Percentiles rank a stretch among this genome's conserved stretches.
phyloP scores from a whole-genome alignment of 208 protist species.

The Crithidia expoeki region DNA sequence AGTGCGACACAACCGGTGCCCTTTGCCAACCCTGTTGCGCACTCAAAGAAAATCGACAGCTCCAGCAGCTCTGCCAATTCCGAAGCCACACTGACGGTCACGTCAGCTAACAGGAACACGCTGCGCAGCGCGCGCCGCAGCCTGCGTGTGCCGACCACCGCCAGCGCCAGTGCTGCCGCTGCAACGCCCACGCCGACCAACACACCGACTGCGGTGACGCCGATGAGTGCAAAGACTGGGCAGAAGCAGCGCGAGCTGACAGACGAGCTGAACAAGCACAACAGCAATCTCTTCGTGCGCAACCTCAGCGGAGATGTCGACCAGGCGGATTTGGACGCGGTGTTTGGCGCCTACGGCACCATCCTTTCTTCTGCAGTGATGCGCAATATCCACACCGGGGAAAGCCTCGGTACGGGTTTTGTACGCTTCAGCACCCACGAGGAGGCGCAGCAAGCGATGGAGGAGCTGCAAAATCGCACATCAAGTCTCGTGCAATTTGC shows the following conservation, averaged over 20 bases:
- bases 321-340: slow-evolving; percentile 40
- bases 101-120: background rate
- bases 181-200: too few relatives aligned
- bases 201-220: too few relatives aligned
- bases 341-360: slow-evolving; percentile 51
- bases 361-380: slow-evolving; percentile 63
- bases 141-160: slow-evolving; percentile 14
- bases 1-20: background rate
- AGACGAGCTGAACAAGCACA: slow-evolving; percentile 24
- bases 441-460: slow-evolving; percentile 65
- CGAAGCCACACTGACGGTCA: background rate
- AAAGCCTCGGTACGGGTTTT: slow-evolving; percentile 84
- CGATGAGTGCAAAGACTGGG: background rate
- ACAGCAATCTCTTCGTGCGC: slow-evolving; percentile 69
- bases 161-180: too few relatives aligned
- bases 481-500: slow-evolving; percentile 56
- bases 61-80: slow-evolving; percentile 7
- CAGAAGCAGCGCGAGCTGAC: background rate
- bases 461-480: slow-evolving; percentile 45
- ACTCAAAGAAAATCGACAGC: background rate
- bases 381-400: slow-evolving; percentile 86
- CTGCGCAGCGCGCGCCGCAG: background rate
- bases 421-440: slow-evolving; percentile 74
- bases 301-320: slow-evolving; percentile 40
- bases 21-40: background rate